phyloP scores from a whole-genome alignment of 2,329 filamentous ascomycete species.

The Cadophora sp. region DNA sequence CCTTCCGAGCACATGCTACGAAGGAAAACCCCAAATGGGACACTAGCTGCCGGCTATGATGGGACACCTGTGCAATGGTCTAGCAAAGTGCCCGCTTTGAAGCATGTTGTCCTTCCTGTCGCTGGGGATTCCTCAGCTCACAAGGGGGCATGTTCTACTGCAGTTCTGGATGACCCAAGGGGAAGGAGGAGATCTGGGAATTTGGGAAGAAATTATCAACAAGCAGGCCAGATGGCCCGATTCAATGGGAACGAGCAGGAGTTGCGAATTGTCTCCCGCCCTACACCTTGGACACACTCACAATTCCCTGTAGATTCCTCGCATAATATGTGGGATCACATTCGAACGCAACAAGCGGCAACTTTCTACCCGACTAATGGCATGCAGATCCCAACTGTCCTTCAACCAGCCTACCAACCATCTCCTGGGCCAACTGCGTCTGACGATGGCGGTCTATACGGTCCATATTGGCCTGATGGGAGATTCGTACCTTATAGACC shows the following conservation, averaged over 20 bases:
- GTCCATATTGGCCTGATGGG: constrained; percentile 70
- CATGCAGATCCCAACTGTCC: constrained; percentile 62
- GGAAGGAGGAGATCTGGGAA: constrained; percentile 33
- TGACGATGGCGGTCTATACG: constrained; percentile 62
- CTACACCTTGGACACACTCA: constrained; percentile 10
- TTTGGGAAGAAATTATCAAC: constrained; percentile 41
- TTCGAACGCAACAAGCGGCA: constrained; percentile 36
- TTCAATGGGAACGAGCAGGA: constrained; percentile 23
- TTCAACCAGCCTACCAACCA: constrained; percentile 65
- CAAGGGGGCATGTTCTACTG: constrained; percentile 21
- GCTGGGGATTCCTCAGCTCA: constrained; percentile 41
- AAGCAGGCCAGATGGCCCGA: constrained; percentile 24
- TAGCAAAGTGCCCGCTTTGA: constrained; percentile 76
- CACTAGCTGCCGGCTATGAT: constrained; percentile 89
- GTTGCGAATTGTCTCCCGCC: constrained; percentile 3
- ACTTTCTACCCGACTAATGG: constrained; percentile 46
- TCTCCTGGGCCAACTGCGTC: constrained; percentile 64
- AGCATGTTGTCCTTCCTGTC: constrained; percentile 80
- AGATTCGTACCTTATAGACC: constrained; percentile 60
- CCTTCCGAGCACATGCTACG: constrained; percentile 78
- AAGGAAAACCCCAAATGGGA: constrained; percentile 94
- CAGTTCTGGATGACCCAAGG: constrained; percentile 26
- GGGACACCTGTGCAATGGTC: constrained; percentile 77
- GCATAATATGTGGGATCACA: constrained; percentile 38
- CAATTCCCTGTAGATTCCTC: constrained; percentile 37